Evolutionary conservation across 495 filamentous ascomycete genomes (phyloP).

Genomic region (Hypoxylon lienhwacheense): DNA sequence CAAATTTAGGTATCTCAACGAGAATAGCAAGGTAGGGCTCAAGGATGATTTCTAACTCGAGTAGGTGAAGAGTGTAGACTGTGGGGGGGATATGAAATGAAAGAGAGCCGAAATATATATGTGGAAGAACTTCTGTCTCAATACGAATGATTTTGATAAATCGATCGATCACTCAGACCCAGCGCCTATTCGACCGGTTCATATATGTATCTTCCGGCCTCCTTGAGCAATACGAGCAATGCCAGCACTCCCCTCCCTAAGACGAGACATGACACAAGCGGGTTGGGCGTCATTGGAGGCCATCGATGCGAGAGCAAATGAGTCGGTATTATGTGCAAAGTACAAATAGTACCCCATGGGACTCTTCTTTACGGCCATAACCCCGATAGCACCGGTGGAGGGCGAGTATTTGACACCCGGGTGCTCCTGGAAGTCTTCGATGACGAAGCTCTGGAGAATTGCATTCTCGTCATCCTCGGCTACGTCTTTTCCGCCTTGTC

Average conservation of each 20-base stretch:
- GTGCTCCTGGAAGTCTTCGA: conserved; percentile 80
- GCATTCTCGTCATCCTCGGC: conserved; percentile 68
- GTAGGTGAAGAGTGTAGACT: neutral
- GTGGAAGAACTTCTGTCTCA: neutral
- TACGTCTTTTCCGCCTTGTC: conserved; percentile 59
- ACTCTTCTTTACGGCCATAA: conserved; percentile 81
- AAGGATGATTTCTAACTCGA: too few relatives aligned
- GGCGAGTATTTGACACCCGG: conserved; percentile 72
- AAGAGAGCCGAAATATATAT: neutral
- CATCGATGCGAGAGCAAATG: conserved; percentile 89
- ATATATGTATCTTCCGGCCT: conserved; percentile 51
- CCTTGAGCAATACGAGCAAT: conserved; percentile 47
- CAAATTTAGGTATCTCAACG: conserved; percentile 16
- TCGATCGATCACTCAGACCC: neutral
- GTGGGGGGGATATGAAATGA: neutral
- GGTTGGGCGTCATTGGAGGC: conserved; percentile 70
- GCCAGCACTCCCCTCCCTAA: conserved; percentile 39
- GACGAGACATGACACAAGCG: conserved; percentile 80
- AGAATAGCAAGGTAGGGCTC: conserved; percentile 3
- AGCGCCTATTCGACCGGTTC: neutral
- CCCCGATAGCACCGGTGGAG: conserved; percentile 75
- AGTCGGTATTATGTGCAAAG: conserved; percentile 92
- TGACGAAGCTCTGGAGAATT: conserved; percentile 70
- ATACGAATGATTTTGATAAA: neutral
- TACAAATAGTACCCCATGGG: conserved; percentile 70